These are phyloP conservation scores for Penicillium malachiteum DNA, from an alignment of 495 filamentous ascomycete species.

Conservation along the genomic window DNA sequence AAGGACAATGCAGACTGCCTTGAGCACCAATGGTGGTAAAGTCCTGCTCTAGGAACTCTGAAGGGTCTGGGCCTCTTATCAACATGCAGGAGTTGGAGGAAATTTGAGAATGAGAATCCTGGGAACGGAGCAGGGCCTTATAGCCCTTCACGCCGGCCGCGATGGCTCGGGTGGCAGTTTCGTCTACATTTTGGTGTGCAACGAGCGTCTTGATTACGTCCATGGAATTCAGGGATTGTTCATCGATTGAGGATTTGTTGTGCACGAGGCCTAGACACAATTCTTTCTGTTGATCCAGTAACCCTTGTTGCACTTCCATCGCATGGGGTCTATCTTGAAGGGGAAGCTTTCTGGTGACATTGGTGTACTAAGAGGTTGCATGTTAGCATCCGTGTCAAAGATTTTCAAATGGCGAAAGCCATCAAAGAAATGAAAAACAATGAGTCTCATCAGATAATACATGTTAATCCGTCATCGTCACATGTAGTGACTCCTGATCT, in stretches of 20 bases:
- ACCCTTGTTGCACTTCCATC: slow-evolving; percentile 34
- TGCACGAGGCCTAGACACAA: slow-evolving; percentile 31
- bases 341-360: slow-evolving; percentile 22
- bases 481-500: slow-evolving; percentile 54
- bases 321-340: slow-evolving; percentile 31
- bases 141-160: slow-evolving; percentile 42
- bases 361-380: slow-evolving; percentile 17
- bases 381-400: slow-evolving; percentile 22
- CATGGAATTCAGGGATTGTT: slow-evolving; percentile 36
- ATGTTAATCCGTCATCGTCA: slow-evolving; percentile 52
- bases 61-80: slow-evolving; percentile 35
- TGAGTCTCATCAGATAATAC: slow-evolving; percentile 52
- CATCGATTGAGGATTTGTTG: slow-evolving; percentile 25
- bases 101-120: slow-evolving; percentile 25
- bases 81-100: slow-evolving; percentile 39
- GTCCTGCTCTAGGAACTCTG: slow-evolving; percentile 40
- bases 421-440: slow-evolving; percentile 8
- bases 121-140: slow-evolving; percentile 34
- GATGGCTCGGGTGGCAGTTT: slow-evolving; percentile 37
- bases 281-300: slow-evolving; percentile 31
- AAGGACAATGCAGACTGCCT: slow-evolving; percentile 46
- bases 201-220: slow-evolving; percentile 48
- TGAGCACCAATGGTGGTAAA: slow-evolving; percentile 47
- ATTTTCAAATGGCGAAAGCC: slow-evolving; percentile 1
- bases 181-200: slow-evolving; percentile 45